Evolutionary conservation across 148 eudicot species (phyloP).

Genomic region (Rheum nobile): DNA sequence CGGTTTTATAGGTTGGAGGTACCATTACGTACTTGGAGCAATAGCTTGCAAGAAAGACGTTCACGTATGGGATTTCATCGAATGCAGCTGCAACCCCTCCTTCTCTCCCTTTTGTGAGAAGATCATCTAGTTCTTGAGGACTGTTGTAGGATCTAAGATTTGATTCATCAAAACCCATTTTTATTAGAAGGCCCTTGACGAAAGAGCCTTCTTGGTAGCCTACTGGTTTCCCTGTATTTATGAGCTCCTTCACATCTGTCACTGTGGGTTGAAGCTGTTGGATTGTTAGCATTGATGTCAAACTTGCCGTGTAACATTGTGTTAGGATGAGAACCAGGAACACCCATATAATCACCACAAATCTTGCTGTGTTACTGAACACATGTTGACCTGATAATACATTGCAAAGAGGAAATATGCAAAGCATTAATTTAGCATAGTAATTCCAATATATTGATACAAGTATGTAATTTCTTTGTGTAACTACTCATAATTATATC

Average conservation of each 20-base stretch:
- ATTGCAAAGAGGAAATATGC: background rate
- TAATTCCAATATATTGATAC: background rate
- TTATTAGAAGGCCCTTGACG: too few species aligned
- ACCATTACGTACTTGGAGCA: conserved; percentile 28
- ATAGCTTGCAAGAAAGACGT: conserved; percentile 19
- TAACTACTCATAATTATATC: too few species aligned
- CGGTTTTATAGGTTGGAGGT: conserved; percentile 27
- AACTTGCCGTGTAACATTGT: too few species aligned
- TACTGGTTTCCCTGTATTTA: too few species aligned
- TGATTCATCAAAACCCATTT: too few species aligned
- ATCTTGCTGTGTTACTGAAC: conserved; percentile 38
- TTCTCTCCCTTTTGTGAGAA: conserved; percentile 17
- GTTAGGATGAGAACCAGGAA: too few species aligned
- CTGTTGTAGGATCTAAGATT: conserved; percentile 9
- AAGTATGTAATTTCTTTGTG: too few species aligned
- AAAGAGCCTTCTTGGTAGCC: too few species aligned
- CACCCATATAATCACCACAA: too few species aligned
- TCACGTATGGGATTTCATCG: conserved; percentile 29
- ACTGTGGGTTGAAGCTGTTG: too few species aligned
- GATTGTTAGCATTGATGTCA: too few species aligned
- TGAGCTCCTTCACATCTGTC: too few species aligned
- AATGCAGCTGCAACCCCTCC: conserved; percentile 24
- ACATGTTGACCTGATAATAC: conserved; percentile 32
- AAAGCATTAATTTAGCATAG: background rate
- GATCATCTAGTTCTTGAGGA: conserved; percentile 14